These are phyloP conservation scores for Talaromyces amestolkiae DNA, from an alignment of 2,329 filamentous ascomycete species.

Conservation along the genomic window DNA sequence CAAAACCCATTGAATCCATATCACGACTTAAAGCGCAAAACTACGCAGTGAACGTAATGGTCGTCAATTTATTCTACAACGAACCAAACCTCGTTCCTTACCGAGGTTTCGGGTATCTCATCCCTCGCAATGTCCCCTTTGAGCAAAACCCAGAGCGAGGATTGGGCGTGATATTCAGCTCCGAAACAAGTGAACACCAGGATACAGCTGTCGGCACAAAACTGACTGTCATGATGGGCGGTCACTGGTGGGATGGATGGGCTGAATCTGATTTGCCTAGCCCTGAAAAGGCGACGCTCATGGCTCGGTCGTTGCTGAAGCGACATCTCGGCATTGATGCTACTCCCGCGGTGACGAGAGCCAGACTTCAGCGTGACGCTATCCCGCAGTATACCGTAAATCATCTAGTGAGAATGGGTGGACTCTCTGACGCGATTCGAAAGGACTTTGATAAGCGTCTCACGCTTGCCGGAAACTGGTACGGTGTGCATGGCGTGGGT, in stretches of 20 bases:
- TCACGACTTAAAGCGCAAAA: constrained; percentile 40
- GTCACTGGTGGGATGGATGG: constrained; percentile 80
- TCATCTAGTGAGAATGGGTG: constrained; percentile 63
- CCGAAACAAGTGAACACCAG: constrained; percentile 59
- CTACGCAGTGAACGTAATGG: constrained; percentile 77
- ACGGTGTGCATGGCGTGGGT: constrained; percentile 50
- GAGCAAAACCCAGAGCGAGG: constrained; percentile 77
- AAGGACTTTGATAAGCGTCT: constrained; percentile 61
- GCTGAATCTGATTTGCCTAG: constrained; percentile 55
- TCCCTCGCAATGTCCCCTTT: constrained; percentile 69
- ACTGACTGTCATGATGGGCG: constrained; percentile 90
- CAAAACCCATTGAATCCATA: constrained; percentile 24
- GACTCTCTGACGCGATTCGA: constrained; percentile 56
- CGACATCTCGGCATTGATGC: constrained; percentile 72
- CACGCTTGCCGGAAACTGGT: constrained; percentile 60
- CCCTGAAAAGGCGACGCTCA: constrained; percentile 62
- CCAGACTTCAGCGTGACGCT: constrained; percentile 65
- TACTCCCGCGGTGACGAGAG: constrained; percentile 60
- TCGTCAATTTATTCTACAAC: constrained; percentile 84
- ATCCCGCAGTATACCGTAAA: constrained; percentile 89
- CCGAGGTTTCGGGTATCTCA: constrained; percentile 84
- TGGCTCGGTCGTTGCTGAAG: constrained; percentile 68
- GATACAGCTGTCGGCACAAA: constrained; percentile 69
- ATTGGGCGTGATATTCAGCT: constrained; percentile 91
- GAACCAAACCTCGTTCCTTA: constrained; percentile 62